A percentile compares a stretch with the other conserved stretches of the same genome.
Evolutionary conservation across 179 eudicot genomes (phyloP).

Genomic region (Sideroxylon spinosum): DNA sequence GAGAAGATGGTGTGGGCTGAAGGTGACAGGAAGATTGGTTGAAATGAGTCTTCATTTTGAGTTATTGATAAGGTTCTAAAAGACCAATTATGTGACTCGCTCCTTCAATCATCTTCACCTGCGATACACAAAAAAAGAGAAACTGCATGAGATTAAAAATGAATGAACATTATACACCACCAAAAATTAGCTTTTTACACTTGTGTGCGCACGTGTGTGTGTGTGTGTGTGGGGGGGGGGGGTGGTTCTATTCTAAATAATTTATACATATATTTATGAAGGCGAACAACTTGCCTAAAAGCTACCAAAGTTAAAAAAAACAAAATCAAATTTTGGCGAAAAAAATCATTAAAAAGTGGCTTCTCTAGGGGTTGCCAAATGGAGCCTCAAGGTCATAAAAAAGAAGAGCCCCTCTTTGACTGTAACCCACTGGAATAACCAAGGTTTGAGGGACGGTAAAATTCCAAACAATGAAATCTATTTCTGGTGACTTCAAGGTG

Average conservation of each 20-base stretch:
- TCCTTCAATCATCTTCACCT: slow-evolving; percentile 5
- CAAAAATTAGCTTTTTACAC: neutral
- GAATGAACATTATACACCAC: neutral
- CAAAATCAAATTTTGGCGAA: too few species aligned
- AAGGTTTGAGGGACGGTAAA: too few species aligned
- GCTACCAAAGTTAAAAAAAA: too few species aligned
- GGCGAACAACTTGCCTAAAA: too few species aligned
- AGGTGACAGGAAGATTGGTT: neutral
- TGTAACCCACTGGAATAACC: neutral
- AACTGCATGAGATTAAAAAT: neutral
- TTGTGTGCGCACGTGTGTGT: too few species aligned
- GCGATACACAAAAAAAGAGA: neutral
- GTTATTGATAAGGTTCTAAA: neutral
- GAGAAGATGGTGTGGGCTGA: slow-evolving; percentile 1
- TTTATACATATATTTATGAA: too few species aligned
- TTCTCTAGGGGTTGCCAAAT: too few species aligned
- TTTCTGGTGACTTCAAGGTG: neutral
- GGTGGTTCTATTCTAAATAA: too few species aligned
- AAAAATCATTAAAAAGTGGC: too few species aligned
- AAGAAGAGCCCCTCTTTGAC: neutral
- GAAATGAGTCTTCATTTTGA: neutral
- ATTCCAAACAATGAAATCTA: neutral
- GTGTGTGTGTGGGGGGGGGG: too few species aligned
- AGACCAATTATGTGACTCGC: neutral
- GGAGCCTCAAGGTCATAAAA: neutral